Evolutionary conservation across 2,329 filamentous ascomycete species (phyloP), one percentile per base, ranked within the genome.

Genomic region (Ophiocordyceps unilateralis): DNA sequence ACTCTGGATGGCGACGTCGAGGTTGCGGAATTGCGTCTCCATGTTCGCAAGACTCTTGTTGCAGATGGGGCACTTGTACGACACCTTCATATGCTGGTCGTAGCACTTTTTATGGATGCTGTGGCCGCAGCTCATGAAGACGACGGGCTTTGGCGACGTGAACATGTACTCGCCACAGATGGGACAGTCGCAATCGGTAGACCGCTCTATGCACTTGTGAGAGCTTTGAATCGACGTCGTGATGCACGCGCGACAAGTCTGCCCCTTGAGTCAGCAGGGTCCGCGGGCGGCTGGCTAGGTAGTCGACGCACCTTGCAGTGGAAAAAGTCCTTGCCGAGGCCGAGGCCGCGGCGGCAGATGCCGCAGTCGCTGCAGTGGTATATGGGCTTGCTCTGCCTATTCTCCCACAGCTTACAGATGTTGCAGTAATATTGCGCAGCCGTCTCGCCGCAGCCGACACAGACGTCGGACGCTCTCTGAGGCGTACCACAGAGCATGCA

Each of bases 91-190:
- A 57, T 94, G 83, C 52, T 91, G 76, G 39, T 84, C 76, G 55
- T 93, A 91, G 62, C 91, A 98, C 45, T 76, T 76, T 53, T 83
- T 80, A 61, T 98, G 91, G 57, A 98, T 93, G 55, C 89, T 93
- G 58, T 98, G 91, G 2, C 91, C 91, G 58, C 91, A 98, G 34
- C 78, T 76, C 83, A 98, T 91, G 55, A 93, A 93, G 20, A 94
- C 86, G 8, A 96, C 87, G 0, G 83, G 79, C 44, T 79, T 78
- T 3, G 84, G 82, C 9, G 89, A 94, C 2, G 83, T 93, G 59
- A 96, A 96, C 69, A 98, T 83, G 58, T 94, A 94, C 46, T 95
- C 88, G 49, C 88, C 83, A 60, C 91, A 98, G 44, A 98, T 94
- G 5, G 91, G 91, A 58, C 91, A 98, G 57, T 96, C 83, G 56